phyloP scores from a whole-genome alignment of 2,329 filamentous ascomycete genomes.

The Fusarium irregulare region DNA sequence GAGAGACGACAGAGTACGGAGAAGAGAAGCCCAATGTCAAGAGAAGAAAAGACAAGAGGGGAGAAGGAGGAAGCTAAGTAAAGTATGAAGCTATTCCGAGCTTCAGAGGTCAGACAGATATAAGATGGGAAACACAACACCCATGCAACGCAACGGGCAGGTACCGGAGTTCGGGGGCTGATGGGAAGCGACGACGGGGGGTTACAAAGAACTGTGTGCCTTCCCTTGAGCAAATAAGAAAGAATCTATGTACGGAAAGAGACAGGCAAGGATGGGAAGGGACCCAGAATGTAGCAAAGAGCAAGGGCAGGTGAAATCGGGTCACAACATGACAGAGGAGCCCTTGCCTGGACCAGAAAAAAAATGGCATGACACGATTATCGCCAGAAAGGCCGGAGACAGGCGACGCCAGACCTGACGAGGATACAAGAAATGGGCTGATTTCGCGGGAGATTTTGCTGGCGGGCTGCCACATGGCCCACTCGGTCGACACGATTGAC shows the following conservation, averaged over 20 bases:
- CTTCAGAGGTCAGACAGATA: slow-evolving; percentile 36
- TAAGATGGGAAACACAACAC: slow-evolving; percentile 36
- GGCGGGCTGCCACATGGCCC: slow-evolving; percentile 40
- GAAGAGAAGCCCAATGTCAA: slow-evolving; percentile 27
- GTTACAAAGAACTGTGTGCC: slow-evolving; percentile 23
- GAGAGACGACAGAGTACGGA: slow-evolving; percentile 22
- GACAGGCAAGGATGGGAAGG: slow-evolving; percentile 20
- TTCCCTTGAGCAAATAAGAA: slow-evolving; percentile 13
- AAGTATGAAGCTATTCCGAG: slow-evolving; percentile 48
- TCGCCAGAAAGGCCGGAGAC: slow-evolving; percentile 47
- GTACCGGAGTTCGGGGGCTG: slow-evolving; percentile 37
- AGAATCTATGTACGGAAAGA: slow-evolving; percentile 24
- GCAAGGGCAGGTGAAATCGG: slow-evolving; percentile 36
- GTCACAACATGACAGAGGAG: slow-evolving; percentile 35
- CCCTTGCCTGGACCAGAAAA: slow-evolving; percentile 32
- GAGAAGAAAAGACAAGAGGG: slow-evolving; percentile 18
- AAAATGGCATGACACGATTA: slow-evolving; percentile 54
- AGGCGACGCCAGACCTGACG: slow-evolving; percentile 47
- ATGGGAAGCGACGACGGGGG: slow-evolving; percentile 41
- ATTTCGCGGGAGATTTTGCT: slow-evolving; percentile 50
- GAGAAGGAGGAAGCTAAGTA: slow-evolving; percentile 29
- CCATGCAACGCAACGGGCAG: slow-evolving; percentile 37
- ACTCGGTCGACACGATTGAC: slow-evolving; percentile 38
- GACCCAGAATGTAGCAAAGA: slow-evolving; percentile 2
- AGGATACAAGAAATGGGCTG: slow-evolving; percentile 53